These are phyloP conservation scores for Pseudogymnoascus pannorum DNA, from an alignment of 2,329 filamentous ascomycete species.

Conservation along the genomic window DNA sequence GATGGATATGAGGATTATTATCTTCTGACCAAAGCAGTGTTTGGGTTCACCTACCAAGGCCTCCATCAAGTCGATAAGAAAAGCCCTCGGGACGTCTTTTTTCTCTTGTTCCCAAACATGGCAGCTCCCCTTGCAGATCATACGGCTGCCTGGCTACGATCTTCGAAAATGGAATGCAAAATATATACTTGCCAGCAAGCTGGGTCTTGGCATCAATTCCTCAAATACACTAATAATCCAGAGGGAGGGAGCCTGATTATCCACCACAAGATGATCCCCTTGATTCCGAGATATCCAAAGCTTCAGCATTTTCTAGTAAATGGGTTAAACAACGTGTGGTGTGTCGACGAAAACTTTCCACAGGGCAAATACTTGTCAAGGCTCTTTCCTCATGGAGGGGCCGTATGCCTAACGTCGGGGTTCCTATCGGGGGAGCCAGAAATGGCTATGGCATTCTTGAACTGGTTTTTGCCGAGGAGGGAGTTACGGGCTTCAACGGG, in stretches of 20 bases:
- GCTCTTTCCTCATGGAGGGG: slow-evolving; percentile 39
- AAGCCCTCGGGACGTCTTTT: slow-evolving; percentile 32
- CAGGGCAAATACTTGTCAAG: slow-evolving; percentile 32
- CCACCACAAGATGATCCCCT: slow-evolving; percentile 21
- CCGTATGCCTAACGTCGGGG: slow-evolving; percentile 43
- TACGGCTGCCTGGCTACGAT: slow-evolving; percentile 39
- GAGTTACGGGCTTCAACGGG: slow-evolving; percentile 16
- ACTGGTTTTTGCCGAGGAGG: slow-evolving; percentile 32
- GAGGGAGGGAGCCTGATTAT: slow-evolving; percentile 21
- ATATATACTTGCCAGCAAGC: slow-evolving; percentile 35
- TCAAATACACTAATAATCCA: slow-evolving; percentile 19
- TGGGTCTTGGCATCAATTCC: slow-evolving; percentile 44
- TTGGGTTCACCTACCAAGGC: slow-evolving; percentile 18
- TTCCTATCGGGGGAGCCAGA: slow-evolving; percentile 41
- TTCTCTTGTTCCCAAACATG: slow-evolving; percentile 41
- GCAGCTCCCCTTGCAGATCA: slow-evolving; percentile 31
- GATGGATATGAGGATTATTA: not conserved
- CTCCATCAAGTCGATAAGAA: slow-evolving; percentile 16
- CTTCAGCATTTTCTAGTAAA: slow-evolving; percentile 11
- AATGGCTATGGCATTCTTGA: slow-evolving; percentile 32
- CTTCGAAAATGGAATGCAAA: slow-evolving; percentile 33
- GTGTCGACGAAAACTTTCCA: slow-evolving; percentile 14
- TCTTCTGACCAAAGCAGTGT: slow-evolving; percentile 16
- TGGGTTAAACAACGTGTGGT: slow-evolving; percentile 20
- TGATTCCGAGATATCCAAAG: slow-evolving; percentile 18